Conservation (phyloP, 1,139 yeast genomes). For the Candida labiduridarum region DNA sequence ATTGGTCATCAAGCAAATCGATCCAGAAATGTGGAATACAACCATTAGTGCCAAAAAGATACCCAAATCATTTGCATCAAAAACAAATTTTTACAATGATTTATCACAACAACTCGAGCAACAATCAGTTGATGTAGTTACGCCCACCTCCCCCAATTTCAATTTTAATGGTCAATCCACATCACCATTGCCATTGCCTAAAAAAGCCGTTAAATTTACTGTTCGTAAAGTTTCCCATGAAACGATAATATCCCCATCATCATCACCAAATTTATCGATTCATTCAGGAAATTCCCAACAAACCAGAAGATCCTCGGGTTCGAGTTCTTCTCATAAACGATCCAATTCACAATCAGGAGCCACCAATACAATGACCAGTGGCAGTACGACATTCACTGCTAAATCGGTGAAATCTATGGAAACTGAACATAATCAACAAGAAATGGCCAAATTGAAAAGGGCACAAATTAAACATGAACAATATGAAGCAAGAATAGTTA, state of each 20-base stretch:
- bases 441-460: constrained; percentile 12
- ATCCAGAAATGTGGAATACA: constrained; percentile 2
- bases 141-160: constrained; percentile 8
- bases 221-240: constrained; percentile 48
- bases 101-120: constrained; percentile 3
- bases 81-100: constrained; percentile 15
- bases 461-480: constrained; percentile 43
- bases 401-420: background rate
- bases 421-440: constrained; percentile 8
- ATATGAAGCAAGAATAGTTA: constrained; percentile 33
- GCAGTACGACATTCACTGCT: background rate
- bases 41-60: constrained; percentile 3
- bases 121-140: background rate
- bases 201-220: constrained; percentile 43
- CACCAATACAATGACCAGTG: background rate
- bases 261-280: constrained; percentile 9
- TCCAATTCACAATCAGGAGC: background rate
- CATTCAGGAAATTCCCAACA: constrained; percentile 1
- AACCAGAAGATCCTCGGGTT: constrained; percentile 5
- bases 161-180: constrained; percentile 2
- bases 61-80: constrained; percentile 16
- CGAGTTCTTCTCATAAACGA: background rate
- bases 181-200: constrained; percentile 10
- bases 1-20: constrained; percentile 4
- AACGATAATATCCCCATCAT: constrained; percentile 21